Evolutionary conservation across 2,329 filamentous ascomycete species (phyloP), one percentile per base, ranked within the genome.

Genomic region (Helminthosporium solani): DNA sequence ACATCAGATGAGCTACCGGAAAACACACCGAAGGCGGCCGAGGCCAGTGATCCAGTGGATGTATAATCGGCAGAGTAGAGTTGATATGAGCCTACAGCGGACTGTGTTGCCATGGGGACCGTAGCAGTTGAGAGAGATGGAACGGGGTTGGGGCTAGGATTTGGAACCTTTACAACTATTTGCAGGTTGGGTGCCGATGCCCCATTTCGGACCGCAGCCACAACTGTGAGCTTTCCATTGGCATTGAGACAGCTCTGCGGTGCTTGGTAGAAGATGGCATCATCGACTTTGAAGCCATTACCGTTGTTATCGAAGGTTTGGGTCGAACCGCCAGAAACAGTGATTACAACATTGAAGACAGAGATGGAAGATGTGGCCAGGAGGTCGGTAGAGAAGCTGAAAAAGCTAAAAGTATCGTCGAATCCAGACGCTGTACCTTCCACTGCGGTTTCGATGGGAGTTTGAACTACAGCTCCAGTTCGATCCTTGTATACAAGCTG

Each of bases 351-450:
- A 50, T 73, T 74, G 70, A 87, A 80, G 53, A 84, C 77, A 33
- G 85, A 78, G 67, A 88, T 80, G 52, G 86, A 75, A 46, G 79
- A 72, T 47, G 79, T 68, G 54, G 81, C 72, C 50, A 80, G 64
- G 56, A 90, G 77, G 45, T 79, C 46, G 3, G 52, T 44, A 3
- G 60, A 60, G 33, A 71, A 68, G 16, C 57, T 45, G 38, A 60
- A 68, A 49, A 68, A 70, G 42, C 73, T 71, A 60, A 85, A 85
- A 7, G 69, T 78, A 48, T 85, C 81, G 58, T 85, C 82, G 42
- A 85, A 81, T 2, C 82, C 82, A 33, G 70, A 68, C 3, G 75
- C 74, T 19, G 74, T 70, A 2, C 80, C 81, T 34, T 73, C 72
- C n/a, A 73, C 51, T 3, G 65, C 71, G 15, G 76, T 70, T 2